Evolutionary conservation across 2,329 filamentous ascomycete genomes (phyloP).

Genomic region (Penicillium sp.): DNA sequence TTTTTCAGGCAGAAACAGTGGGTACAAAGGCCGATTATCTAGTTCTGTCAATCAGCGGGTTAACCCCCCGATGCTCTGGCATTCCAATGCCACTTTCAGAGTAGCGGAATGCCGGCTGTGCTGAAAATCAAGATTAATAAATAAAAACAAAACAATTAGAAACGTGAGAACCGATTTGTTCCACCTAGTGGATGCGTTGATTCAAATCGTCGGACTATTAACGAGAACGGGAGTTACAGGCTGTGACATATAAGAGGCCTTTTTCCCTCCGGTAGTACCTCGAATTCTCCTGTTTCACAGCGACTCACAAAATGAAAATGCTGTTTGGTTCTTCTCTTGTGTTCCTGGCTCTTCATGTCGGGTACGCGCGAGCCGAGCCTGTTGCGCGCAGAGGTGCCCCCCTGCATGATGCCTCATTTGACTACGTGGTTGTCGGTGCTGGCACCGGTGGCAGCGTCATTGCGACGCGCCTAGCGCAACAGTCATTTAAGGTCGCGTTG

Average conservation of each 20-base stretch:
- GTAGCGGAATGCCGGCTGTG: neutral
- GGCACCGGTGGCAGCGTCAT: conserved; percentile 27
- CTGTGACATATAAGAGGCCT: neutral
- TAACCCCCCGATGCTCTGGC: neutral
- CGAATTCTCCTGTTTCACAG: neutral
- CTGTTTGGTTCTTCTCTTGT: neutral
- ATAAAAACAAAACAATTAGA: neutral
- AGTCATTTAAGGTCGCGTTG: conserved; percentile 25
- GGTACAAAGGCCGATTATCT: neutral
- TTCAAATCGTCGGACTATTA: neutral
- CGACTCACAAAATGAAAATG: conserved; percentile 1
- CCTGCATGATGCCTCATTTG: conserved; percentile 15
- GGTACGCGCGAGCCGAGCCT: neutral
- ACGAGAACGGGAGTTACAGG: neutral
- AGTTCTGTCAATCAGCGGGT: neutral
- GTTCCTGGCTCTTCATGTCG: conserved; percentile 10
- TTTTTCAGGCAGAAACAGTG: neutral
- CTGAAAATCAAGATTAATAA: neutral
- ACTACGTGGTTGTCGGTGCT: conserved; percentile 30
- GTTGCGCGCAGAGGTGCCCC: neutral
- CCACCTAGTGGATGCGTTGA: neutral
- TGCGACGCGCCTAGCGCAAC: conserved; percentile 27
- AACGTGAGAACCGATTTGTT: neutral
- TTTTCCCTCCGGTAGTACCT: neutral
- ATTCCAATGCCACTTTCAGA: neutral